phyloP scores from a whole-genome alignment of 2,329 filamentous ascomycete genomes.

The Zymoseptoria ardabiliae region DNA sequence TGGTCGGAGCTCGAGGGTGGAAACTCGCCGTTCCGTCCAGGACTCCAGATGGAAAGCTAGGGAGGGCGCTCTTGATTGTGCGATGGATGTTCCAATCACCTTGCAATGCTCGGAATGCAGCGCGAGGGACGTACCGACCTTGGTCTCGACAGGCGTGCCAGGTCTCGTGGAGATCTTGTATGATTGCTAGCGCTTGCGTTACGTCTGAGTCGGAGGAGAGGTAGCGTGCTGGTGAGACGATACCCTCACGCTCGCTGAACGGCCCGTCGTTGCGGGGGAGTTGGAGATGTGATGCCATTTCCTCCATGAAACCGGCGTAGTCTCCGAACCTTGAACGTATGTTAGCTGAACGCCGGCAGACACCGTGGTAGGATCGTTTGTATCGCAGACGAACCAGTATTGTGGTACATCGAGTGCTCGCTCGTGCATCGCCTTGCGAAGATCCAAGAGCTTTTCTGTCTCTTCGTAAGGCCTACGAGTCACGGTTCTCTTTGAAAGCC shows the following conservation, averaged over 20 bases:
- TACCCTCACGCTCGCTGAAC: slow-evolving; percentile 44
- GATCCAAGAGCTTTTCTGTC: slow-evolving; percentile 42
- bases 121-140: slow-evolving; percentile 24
- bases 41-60: slow-evolving; percentile 22
- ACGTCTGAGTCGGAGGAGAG: slow-evolving; percentile 24
- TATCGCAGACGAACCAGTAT: slow-evolving; percentile 48
- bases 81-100: slow-evolving; percentile 26
- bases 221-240: slow-evolving; percentile 31
- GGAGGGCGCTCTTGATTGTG: slow-evolving; percentile 21
- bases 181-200: slow-evolving; percentile 38
- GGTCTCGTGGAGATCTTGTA: slow-evolving; percentile 38
- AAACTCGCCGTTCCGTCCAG: slow-evolving; percentile 25
- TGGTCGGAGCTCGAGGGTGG: slow-evolving; percentile 23
- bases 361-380: background rate
- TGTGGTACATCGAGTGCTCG: slow-evolving; percentile 51
- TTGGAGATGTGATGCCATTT: slow-evolving; percentile 54
- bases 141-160: slow-evolving; percentile 20
- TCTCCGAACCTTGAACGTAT: slow-evolving; percentile 55
- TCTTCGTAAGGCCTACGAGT: slow-evolving; percentile 21
- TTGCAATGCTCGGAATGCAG: slow-evolving; percentile 27
- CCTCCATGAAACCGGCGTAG: slow-evolving; percentile 68
- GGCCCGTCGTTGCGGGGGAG: slow-evolving; percentile 40
- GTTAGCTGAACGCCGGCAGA: background rate
- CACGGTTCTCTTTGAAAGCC: slow-evolving; percentile 41
- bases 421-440: slow-evolving; percentile 40